Conservation (phyloP, 768 basidiomycete species). For the Crassisporium funariophilum region DNA sequence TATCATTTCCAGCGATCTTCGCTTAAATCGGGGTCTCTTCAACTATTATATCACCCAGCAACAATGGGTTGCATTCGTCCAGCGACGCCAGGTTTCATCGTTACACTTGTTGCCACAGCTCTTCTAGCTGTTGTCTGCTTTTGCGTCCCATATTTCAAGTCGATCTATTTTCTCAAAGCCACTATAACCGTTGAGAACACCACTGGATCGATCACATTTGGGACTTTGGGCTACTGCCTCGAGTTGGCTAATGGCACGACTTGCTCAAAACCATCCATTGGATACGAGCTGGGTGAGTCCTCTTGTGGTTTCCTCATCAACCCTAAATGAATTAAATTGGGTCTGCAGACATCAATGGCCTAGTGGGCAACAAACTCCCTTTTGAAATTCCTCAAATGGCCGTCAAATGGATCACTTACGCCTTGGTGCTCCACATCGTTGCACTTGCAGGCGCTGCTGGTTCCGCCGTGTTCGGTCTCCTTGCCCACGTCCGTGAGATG, state of each 20-base stretch:
- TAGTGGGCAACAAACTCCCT: slow-evolving; percentile 68
- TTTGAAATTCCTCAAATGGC: slow-evolving; percentile 79
- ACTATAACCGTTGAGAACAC: slow-evolving; percentile 47
- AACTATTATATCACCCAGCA: slow-evolving; percentile 7
- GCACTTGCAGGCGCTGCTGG: slow-evolving; percentile 75
- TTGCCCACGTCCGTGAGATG: slow-evolving; percentile 87
- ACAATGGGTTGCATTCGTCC: slow-evolving; percentile 71
- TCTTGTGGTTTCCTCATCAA: slow-evolving; percentile 1
- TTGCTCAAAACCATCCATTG: slow-evolving; percentile 81
- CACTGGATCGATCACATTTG: slow-evolving; percentile 75
- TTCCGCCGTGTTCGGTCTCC: slow-evolving; percentile 78
- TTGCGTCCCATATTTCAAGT: slow-evolving; percentile 87
- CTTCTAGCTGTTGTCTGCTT: slow-evolving; percentile 88
- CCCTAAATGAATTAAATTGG: slow-evolving; percentile 10
- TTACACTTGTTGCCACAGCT: slow-evolving; percentile 76
- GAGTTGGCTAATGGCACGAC: slow-evolving; percentile 54
- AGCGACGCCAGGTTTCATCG: slow-evolving; percentile 87
- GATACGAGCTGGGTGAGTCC: slow-evolving; percentile 82
- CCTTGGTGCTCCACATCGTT: slow-evolving; percentile 88
- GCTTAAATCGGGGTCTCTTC: no score
- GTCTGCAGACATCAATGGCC: slow-evolving; percentile 71
- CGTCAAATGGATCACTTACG: slow-evolving; percentile 96
- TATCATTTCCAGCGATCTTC: no score
- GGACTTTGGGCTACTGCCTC: slow-evolving; percentile 88
- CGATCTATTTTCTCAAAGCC: slow-evolving; percentile 87